Evolutionary conservation across 1,139 yeast genomes (phyloP), one percentile per base, ranked within the genome.

Genomic region (Sugiyamaella castrensis): DNA sequence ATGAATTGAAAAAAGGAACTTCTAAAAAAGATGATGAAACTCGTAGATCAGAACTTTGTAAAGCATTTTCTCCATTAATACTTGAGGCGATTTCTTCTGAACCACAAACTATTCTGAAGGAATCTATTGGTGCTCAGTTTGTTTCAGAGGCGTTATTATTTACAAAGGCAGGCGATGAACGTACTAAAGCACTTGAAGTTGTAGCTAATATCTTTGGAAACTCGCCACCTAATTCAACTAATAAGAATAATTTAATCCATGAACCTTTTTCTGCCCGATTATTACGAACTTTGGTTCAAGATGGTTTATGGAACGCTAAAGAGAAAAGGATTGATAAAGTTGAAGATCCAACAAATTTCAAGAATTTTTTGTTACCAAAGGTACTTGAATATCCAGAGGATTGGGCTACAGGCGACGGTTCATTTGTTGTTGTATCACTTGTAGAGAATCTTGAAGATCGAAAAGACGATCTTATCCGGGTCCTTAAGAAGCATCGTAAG

Each of bases 21-120:
- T 82, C 96, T 30, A 92, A 91, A 69, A 92, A 92, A 69, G 94
- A 89, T 34, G 85, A 83, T 64, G 82, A 77, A 7, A 82, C 77
- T 53, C 82, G 96, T 74, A 81, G 88, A 66, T 54, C 58, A 9
- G 97, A 92, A 71, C 71, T 89, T 47, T 71, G 82, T 46, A 73
- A 74, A 48, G 78, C 75, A 53, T 85, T 89, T 56, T 72, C 85
- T 39, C 95, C 95, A 32, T 61, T 78, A 50, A 74, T 88, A 53
- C 77, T 85, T 61, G 72, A 78, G 48, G 71, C 81, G 28, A 70
- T 88, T 30, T 68, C 72, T 36, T 74, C 77, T 37, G 66, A 74
- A 46, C 71, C 76, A 30, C 64, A 71, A 15, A 77, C 72, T 12
- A 71, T 87, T 9, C 73, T 89, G 52, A 69, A 74, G 13, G 87